A percentile compares a stretch with the other conserved stretches of the same genome.
Evolutionary conservation across 2,329 filamentous ascomycete genomes (phyloP).

Genomic region (Sarocladium oryzae): DNA sequence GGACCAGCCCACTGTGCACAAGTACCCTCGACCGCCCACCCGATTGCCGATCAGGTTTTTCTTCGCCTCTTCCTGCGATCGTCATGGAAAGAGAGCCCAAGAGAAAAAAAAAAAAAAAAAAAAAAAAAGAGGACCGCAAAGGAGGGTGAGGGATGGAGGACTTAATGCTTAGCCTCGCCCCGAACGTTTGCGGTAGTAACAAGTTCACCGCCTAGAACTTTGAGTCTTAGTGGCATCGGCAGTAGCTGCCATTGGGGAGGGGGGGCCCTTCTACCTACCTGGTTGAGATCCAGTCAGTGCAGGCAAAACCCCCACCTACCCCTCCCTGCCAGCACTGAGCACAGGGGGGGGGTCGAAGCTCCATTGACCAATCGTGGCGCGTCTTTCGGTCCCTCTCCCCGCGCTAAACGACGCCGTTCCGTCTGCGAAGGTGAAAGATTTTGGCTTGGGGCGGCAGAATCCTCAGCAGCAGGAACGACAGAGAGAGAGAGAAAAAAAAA

Average conservation of each 20-base stretch:
- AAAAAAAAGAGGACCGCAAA: too few species aligned
- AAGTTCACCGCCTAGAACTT: conserved; percentile 1
- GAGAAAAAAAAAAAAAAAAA: too few species aligned
- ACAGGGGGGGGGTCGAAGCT: neutral
- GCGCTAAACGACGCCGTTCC: conserved; percentile 7
- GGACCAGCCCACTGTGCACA: too few species aligned
- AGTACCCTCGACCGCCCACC: too few species aligned
- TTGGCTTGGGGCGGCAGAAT: conserved; percentile 6
- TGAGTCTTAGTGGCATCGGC: neutral
- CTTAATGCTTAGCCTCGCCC: too few species aligned
- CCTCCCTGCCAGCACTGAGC: neutral
- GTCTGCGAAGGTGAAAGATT: neutral
- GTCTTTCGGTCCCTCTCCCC: neutral
- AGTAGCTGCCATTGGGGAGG: neutral
- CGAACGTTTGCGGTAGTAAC: neutral
- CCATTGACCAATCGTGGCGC: conserved; percentile 2
- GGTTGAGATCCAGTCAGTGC: neutral
- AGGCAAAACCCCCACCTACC: neutral
- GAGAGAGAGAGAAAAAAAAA: conserved; percentile 7
- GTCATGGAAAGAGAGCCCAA: too few species aligned
- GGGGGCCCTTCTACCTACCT: neutral
- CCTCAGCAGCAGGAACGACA: too few species aligned
- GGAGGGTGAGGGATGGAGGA: too few species aligned
- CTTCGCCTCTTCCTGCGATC: too few species aligned
- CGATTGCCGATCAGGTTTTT: too few species aligned